phyloP scores from a whole-genome alignment of 78 protist species.

The Dictyostelium intermedium region DNA sequence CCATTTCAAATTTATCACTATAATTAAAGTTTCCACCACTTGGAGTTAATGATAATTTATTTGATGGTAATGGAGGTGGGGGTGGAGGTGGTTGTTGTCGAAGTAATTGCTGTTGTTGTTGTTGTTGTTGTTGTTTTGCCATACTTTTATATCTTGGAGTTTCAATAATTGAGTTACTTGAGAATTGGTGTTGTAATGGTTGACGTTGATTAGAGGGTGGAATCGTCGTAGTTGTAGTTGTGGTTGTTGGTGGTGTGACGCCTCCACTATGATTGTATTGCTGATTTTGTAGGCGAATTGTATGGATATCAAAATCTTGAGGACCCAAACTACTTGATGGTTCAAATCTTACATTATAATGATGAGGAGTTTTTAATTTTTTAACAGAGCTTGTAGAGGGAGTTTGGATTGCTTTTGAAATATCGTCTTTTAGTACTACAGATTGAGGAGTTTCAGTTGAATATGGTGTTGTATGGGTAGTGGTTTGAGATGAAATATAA shows the following conservation, averaged over 20 bases:
- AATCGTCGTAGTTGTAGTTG: neutral
- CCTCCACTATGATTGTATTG: neutral
- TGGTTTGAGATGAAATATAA: neutral
- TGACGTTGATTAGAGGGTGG: neutral
- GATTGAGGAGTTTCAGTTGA: neutral
- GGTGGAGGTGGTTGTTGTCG: conserved; percentile 24
- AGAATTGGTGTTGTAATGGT: conserved; percentile 15
- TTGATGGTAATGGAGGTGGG: neutral
- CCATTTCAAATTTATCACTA: conserved; percentile 27
- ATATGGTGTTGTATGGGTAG: neutral
- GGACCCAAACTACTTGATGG: neutral
- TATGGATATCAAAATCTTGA: neutral
- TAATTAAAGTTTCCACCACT: neutral
- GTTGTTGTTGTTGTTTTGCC: neutral
- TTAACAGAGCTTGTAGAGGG: neutral
- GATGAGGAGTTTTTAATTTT: conserved; percentile 10
- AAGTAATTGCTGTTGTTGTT: neutral
- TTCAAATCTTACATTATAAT: conserved; percentile 11
- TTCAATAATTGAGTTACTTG: conserved; percentile 5
- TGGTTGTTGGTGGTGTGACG: neutral
- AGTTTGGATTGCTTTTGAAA: neutral
- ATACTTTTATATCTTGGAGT: neutral
- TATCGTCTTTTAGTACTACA: neutral
- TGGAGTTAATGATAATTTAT: neutral
- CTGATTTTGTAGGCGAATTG: neutral